Conservation (phyloP, 371 early-diverging fungal genomes). For the Mortierella sp. region DNA sequence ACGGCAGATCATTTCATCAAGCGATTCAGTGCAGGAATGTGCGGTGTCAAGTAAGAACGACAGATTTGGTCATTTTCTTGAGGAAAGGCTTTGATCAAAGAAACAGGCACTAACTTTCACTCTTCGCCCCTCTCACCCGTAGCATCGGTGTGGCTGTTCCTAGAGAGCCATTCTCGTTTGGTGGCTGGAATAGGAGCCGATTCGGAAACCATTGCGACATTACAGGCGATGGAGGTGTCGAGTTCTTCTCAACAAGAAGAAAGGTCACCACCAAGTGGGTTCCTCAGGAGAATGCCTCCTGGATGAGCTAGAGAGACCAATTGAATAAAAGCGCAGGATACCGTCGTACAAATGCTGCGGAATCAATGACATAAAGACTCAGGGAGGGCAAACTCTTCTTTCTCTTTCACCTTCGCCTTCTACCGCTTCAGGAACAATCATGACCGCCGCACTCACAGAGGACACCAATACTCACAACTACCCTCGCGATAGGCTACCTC, state of each 20-base stretch:
- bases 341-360: too few species aligned
- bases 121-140: background rate
- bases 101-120: too few species aligned
- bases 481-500: slow-evolving; percentile 16
- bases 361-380: too few species aligned
- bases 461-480: background rate
- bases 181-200: slow-evolving; percentile 70
- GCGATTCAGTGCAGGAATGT: slow-evolving; percentile 77
- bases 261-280: slow-evolving; percentile 81
- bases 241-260: slow-evolving; percentile 73
- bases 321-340: too few species aligned
- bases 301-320: slow-evolving; percentile 62
- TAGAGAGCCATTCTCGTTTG: slow-evolving; percentile 83
- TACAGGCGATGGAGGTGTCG: slow-evolving; percentile 74
- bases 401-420: too few species aligned
- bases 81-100: too few species aligned
- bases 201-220: slow-evolving; percentile 76
- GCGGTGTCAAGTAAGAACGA: slow-evolving; percentile 69
- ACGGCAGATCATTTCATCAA: slow-evolving; percentile 70
- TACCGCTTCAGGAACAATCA: too few species aligned
- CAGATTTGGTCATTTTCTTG: too few species aligned
- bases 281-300: slow-evolving; percentile 58
- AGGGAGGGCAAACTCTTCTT: too few species aligned
- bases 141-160: slow-evolving; percentile 78
- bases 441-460: background rate